Base-by-base conservation (phyloP, 257 asterid genomes). In the Plantago ovata region DNA sequence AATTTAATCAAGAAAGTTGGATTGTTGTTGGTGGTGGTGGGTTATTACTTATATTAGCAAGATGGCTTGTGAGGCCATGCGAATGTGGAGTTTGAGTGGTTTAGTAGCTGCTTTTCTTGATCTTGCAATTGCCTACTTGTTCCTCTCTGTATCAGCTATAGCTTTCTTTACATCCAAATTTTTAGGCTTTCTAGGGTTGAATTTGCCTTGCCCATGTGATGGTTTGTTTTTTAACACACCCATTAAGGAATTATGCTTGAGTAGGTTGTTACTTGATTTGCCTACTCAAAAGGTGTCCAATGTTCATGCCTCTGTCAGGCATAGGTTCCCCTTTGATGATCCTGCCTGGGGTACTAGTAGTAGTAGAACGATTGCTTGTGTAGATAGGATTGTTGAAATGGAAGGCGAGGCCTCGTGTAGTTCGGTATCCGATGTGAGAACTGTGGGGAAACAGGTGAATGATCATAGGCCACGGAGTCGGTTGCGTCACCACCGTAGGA, bases 61-160 rank as follows among this genome's bases (percentile, higher is more conserved):
- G 69, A 89, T 86, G 97, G 85, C 77, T 10, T 86, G 97, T 78
- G 72, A 69, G 63, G 77, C 72, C 44, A 66, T 67, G 41, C 74
- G 74, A 23, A 65, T 55, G 69, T 93, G 98, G 98, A 84, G 72
- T 69, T 75, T 93, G 64, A 72, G 77, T 66, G 85, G 87, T 59
- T 67, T 93, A 64, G 81, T 81, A 24, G 89, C 82, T 60, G 91
- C 95, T 54, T 86, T 85, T 81, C 76, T 89, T 79, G 95, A 88
- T 82, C 95, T 93, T 20, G 82, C 75, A 15, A 79, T 89, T 52
- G 87, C 87, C 9, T 89, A 82, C 64, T 71, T 84, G 52, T 73
- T 84, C 49, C 79, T 93, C 4, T 88, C 94, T 66, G 94, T 82
- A 64, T 80, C 98, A 23, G 66, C 91, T 20, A 66, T 73, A 20